phyloP scores from a whole-genome alignment of 129 eudicot genomes.

The Smallanthus sonchifolius region DNA sequence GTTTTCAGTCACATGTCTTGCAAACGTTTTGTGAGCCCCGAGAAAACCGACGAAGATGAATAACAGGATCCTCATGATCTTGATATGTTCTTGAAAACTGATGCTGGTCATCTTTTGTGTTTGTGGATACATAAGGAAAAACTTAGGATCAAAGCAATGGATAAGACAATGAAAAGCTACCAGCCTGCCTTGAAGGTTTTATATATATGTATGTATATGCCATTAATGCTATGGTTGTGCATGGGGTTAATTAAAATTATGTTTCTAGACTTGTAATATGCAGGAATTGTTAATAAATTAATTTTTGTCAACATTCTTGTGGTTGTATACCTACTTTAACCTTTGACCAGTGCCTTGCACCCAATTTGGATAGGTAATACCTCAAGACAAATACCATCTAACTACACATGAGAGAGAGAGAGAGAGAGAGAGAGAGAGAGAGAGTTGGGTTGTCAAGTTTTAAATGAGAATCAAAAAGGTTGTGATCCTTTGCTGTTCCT shows the following conservation, averaged over 20 bases:
- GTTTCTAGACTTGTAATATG: slow-evolving; percentile 4
- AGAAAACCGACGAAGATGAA: slow-evolving; percentile 23
- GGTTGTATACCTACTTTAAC: slow-evolving; percentile 34
- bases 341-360: slow-evolving; percentile 36
- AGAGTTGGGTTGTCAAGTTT: slow-evolving; percentile 21
- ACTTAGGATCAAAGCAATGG: slow-evolving; percentile 48
- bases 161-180: slow-evolving; percentile 58
- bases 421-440: slow-evolving; percentile 1
- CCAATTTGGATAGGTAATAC: slow-evolving; percentile 29
- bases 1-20: slow-evolving; percentile 6
- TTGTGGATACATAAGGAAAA: slow-evolving; percentile 7
- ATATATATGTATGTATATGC: slow-evolving; percentile 6
- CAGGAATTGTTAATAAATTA: not conserved
- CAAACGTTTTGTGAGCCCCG: slow-evolving; percentile 1
- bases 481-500: slow-evolving; percentile 15
- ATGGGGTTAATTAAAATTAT: slow-evolving; percentile 37
- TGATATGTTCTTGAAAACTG: slow-evolving; percentile 19
- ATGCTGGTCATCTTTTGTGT: slow-evolving; percentile 32
- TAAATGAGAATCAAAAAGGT: slow-evolving; percentile 18
- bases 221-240: slow-evolving; percentile 22
- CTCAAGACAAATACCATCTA: slow-evolving; percentile 12
- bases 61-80: slow-evolving; percentile 24
- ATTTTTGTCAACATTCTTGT: slow-evolving; percentile 21
- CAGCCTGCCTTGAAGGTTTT: slow-evolving; percentile 35
- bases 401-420: slow-evolving; percentile 7